Base-by-base conservation (phyloP, 257 asterid species). In the Linaria vulgaris region DNA sequence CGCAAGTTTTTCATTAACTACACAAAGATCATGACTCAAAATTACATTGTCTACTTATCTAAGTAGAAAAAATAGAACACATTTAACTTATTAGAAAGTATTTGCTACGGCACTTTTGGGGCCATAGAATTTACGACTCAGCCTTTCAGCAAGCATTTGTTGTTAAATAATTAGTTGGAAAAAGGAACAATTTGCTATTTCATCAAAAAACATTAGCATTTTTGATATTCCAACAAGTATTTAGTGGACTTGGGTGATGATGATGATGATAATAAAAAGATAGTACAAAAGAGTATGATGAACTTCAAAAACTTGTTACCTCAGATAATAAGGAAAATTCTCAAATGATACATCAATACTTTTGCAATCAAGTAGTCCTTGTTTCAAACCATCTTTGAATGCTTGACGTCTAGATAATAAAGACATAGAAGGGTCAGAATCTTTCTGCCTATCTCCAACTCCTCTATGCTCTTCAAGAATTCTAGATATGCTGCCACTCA, bases 241-340 rank as follows among this genome's bases (percentile, higher is more conserved):
- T 15, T 31, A 24, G 11, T 27, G 54, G 34, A 6, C 6, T 27
- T 6, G 4, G 25, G 63, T 43, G 50, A 45, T 43, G 54, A 17
- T 49, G 59, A 67, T 19, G 19, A 56, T 17, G 15, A n/a, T n/a
- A n/a, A n/a, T n/a, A 34, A 67, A 20, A 59, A 38, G 37, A 66
- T 23, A 27, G 61, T 39, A 24, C 9, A 21, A 56, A 38, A 63
- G 44, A 22, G 14, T 3, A 25, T 20, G 44, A 34, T 24, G 22
- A n/a, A 45, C 7, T 12, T 22, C 20, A 20, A 38, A 62, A 27
- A 55, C 20, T 41, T 45, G 20, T 74, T 81, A 91, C 98, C 98
- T 88, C 53, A 91, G 75, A 72, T 88, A 91, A 63, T 91, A 88
- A 4, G 98, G 96, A 69, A 91, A 88, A 63, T 80, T 83, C 66